Base-by-base conservation (phyloP, 495 filamentous ascomycete genomes). In the Cladorrhinum samala region DNA sequence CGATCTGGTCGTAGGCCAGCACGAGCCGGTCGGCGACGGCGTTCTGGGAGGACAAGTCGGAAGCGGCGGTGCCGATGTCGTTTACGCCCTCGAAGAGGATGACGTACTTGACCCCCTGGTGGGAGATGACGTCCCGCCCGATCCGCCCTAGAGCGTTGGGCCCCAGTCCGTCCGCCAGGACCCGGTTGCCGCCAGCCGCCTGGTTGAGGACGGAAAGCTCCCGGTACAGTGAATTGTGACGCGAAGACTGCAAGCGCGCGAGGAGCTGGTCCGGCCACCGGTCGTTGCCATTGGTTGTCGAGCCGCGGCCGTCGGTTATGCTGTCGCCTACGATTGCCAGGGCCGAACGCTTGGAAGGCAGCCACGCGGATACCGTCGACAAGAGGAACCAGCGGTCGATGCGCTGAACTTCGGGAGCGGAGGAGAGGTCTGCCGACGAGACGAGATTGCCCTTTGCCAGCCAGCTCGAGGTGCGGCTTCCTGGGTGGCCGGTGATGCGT, bases 61-160 rank as follows among this genome's bases (percentile, higher is more conserved):
- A 36, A 2, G 60, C 58, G 0, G 76, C 79, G 3, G 69, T 72
- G 23, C 84, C 83, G 51, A 75, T 42, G 61, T 87, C 84, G 64
- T 87, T 88, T 17, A 87, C 80, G 19, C 84, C 84, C 58, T 81
- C 76, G 65, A 83, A 86, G 20, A 87, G 65, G 53, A 87, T 68
- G 17, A 69, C 76, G 57, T 79, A 84, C 53, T 64, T 58, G 9
- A 83, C 72, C 11, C 70, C 70, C 0, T 73, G 64, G 13, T 80
- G 80, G 0, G 78, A 66, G 11, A 87, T 64, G 0, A 83, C 72
- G 53, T 88, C 84, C 9, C 84, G 68, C 50, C 83, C 80, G 41
- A 84, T 56, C 6, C 84, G 73, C 30, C 69, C 67, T n/a, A 83
- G 63, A 6, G 77, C 75, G 50, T 74, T 79, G 13, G 83, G 82